Evolutionary conservation across 352 stramenopile genomes (phyloP).

Genomic region (Phytopythium mirpurense): DNA sequence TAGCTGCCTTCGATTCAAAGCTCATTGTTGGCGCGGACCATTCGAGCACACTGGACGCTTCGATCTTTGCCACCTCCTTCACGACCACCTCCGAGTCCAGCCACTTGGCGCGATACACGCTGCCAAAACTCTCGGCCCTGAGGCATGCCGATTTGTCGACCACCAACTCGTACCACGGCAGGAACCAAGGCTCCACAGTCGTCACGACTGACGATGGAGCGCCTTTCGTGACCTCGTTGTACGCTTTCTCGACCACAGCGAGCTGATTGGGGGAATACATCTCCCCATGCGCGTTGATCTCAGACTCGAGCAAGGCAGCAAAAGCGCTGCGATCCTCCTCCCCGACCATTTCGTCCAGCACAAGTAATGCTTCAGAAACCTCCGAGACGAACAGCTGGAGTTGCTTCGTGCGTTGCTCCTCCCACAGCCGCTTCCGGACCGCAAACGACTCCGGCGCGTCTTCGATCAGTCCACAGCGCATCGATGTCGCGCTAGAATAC

Average conservation of each 20-base stretch:
- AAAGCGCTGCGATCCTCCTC: slow-evolving; percentile 8
- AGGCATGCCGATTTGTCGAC: not conserved
- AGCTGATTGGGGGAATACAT: not conserved
- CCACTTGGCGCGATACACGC: not conserved
- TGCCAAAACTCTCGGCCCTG: not conserved
- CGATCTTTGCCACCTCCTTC: not conserved
- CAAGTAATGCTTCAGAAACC: slow-evolving; percentile 4
- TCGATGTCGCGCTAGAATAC: not conserved
- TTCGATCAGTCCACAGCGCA: not conserved
- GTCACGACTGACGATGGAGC: not conserved
- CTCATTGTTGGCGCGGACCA: too few species aligned
- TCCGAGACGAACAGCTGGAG: slow-evolving; percentile 8
- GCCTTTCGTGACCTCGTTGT: slow-evolving; percentile 1
- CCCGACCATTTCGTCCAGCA: slow-evolving; percentile 3
- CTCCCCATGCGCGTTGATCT: not conserved
- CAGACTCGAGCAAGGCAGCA: not conserved
- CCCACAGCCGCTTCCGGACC: not conserved
- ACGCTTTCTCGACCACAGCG: slow-evolving; percentile 3
- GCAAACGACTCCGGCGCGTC: not conserved
- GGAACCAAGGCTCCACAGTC: not conserved
- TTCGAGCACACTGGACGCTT: too few species aligned
- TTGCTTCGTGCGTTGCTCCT: slow-evolving; percentile 1
- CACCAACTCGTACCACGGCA: not conserved
- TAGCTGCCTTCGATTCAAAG: too few species aligned
- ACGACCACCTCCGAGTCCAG: not conserved